These are phyloP conservation scores for Candida khao-thaluensis DNA, from an alignment of 805 yeast species.

Conservation along the genomic window DNA sequence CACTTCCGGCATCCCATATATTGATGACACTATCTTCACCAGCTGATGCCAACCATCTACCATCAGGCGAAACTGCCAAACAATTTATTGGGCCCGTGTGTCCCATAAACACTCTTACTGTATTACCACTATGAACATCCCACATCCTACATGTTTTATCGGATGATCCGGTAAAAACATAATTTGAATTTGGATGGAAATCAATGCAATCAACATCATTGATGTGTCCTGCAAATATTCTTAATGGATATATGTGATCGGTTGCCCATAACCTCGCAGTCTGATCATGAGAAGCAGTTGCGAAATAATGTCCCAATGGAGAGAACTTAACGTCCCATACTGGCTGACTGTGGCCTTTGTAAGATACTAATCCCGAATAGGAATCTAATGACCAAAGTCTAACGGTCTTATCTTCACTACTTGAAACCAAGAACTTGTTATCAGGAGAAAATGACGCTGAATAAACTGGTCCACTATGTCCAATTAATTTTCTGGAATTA, in stretches of 20 bases:
- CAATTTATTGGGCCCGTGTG: constrained; percentile 87
- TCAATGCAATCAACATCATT: constrained; percentile 93
- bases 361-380: constrained; percentile 83
- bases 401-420: constrained; percentile 90
- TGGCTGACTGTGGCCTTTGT: constrained; percentile 94
- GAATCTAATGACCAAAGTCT: constrained; percentile 94
- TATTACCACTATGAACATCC: constrained; percentile 87
- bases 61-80: constrained; percentile 92
- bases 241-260: constrained; percentile 92
- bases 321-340: constrained; percentile 96
- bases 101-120: constrained; percentile 89
- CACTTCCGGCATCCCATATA: constrained; percentile 93
- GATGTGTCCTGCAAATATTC: constrained; percentile 96
- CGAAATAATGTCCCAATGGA: constrained; percentile 95
- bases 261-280: constrained; percentile 98
- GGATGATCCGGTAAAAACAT: constrained; percentile 90
- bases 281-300: constrained; percentile 97
- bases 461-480: constrained; percentile 94
- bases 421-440: constrained; percentile 71
- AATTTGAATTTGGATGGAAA: constrained; percentile 95
- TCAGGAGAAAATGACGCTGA: constrained; percentile 91
- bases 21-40: constrained; percentile 89
- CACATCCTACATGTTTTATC: constrained; percentile 98
- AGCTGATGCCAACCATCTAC: constrained; percentile 92
- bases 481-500: constrained; percentile 62